phyloP scores from a whole-genome alignment of 495 filamentous ascomycete species.

The Xylaria bambusicola region DNA sequence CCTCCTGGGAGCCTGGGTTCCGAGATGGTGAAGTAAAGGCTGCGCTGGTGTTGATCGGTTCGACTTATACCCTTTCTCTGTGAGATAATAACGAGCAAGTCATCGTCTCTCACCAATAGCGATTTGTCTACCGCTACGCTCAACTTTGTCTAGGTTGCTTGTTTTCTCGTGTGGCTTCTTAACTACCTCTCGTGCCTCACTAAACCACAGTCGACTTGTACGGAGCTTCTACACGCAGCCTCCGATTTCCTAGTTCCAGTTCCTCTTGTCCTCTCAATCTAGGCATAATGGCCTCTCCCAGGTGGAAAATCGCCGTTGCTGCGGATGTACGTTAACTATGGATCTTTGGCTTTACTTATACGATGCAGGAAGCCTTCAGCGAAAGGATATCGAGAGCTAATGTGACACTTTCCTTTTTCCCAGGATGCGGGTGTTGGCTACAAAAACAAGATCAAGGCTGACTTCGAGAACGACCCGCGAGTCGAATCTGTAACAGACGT shows the following conservation, averaged over 20 bases:
- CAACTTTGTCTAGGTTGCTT: too few relatives aligned
- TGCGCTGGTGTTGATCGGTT: too few relatives aligned
- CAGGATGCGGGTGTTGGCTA: conserved; percentile 77
- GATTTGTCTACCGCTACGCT: too few relatives aligned
- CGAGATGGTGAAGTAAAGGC: background rate
- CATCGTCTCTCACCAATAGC: background rate
- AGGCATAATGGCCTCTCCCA: conserved; percentile 38
- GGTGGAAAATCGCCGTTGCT: conserved; percentile 51
- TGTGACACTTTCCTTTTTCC: background rate
- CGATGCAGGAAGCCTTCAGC: background rate
- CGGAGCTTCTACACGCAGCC: background rate
- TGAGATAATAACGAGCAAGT: background rate
- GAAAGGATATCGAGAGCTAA: conserved; percentile 16
- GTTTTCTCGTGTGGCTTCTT: too few relatives aligned
- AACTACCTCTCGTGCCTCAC: background rate
- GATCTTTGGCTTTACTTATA: too few relatives aligned
- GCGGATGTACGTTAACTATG: conserved; percentile 41
- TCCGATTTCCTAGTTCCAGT: background rate
- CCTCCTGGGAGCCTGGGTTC: background rate
- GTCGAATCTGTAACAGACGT: conserved; percentile 73
- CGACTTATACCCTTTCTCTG: too few relatives aligned
- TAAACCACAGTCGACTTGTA: too few relatives aligned
- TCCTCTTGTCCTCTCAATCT: background rate
- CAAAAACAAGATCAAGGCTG: conserved; percentile 75
- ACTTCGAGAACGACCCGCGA: conserved; percentile 65